These are phyloP conservation scores for Sporothrix globosa DNA, from an alignment of 2,329 filamentous ascomycete species.

Conservation along the genomic window DNA sequence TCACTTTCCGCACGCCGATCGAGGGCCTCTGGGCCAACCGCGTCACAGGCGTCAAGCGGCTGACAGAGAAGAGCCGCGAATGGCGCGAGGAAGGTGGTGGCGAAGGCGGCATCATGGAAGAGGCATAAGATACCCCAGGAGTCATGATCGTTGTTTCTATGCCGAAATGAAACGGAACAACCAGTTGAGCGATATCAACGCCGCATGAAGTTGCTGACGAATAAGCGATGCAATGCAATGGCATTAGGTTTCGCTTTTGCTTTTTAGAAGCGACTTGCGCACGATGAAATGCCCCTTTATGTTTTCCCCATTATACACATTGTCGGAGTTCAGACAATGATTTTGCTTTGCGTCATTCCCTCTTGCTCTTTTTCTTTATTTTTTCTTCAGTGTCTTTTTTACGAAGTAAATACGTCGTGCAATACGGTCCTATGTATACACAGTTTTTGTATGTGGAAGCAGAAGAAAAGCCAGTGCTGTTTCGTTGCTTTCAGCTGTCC, in stretches of 20 bases:
- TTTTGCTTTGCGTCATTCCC: neutral
- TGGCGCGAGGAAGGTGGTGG: slow-evolving; percentile 89
- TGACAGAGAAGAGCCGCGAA: slow-evolving; percentile 83
- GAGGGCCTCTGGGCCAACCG: slow-evolving; percentile 88
- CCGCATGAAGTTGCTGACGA: neutral
- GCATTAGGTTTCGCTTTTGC: neutral
- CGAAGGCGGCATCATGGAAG: slow-evolving; percentile 65
- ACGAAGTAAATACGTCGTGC: slow-evolving; percentile 8
- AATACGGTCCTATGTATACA: slow-evolving; percentile 19
- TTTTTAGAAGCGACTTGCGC: neutral
- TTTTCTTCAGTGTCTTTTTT: neutral
- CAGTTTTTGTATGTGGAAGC: neutral
- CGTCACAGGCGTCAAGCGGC: slow-evolving; percentile 75
- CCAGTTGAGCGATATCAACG: slow-evolving; percentile 4
- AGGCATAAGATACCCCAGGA: slow-evolving; percentile 48
- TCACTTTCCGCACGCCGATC: slow-evolving; percentile 87
- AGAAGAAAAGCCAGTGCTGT: neutral
- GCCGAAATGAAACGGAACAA: neutral
- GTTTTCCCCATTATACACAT: neutral
- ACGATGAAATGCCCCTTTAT: slow-evolving; percentile 25
- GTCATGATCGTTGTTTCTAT: neutral
- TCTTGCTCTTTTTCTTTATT: neutral
- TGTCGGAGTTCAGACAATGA: slow-evolving; percentile 4
- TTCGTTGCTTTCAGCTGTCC: neutral
- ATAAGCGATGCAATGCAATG: neutral